These are phyloP conservation scores for Antarctomyces pellizariae DNA, from an alignment of 495 filamentous ascomycete genomes.

Conservation along the genomic window DNA sequence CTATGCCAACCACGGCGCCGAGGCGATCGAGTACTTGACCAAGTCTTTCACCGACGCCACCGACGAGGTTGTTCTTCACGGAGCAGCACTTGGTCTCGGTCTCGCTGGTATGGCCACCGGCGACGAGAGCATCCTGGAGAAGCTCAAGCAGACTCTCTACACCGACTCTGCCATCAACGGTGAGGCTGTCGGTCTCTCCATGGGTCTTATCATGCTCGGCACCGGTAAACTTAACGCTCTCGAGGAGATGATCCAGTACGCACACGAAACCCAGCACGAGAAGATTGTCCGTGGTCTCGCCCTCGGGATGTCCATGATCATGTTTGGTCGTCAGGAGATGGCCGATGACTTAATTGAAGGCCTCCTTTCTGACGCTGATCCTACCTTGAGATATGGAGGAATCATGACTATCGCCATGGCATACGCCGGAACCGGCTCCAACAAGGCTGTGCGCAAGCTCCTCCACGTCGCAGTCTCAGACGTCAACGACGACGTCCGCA, in stretches of 20 bases:
- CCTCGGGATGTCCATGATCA: constrained; percentile 93
- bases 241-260: constrained; percentile 90
- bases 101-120: constrained; percentile 96
- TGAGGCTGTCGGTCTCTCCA: constrained; percentile 83
- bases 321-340: constrained; percentile 87
- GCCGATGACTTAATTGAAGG: constrained; percentile 88
- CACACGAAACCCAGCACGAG: constrained; percentile 93
- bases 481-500: constrained; percentile 91
- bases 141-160: constrained; percentile 67
- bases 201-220: constrained; percentile 94
- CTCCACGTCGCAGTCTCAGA: constrained; percentile 94
- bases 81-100: constrained; percentile 82
- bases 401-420: constrained; percentile 97
- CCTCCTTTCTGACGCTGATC: constrained; percentile 80
- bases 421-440: constrained; percentile 91
- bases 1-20: constrained; percentile 89
- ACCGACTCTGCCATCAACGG: constrained; percentile 88
- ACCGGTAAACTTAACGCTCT: constrained; percentile 79
- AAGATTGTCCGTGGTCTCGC: constrained; percentile 94
- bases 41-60: constrained; percentile 66
- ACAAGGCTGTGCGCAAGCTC: constrained; percentile 95
- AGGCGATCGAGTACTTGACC: constrained; percentile 72
- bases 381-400: constrained; percentile 84
- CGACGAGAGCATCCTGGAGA: constrained; percentile 72
- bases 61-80: constrained; percentile 93